Base-by-base conservation (phyloP, 495 filamentous ascomycete species). In the Thozetella sp. region DNA sequence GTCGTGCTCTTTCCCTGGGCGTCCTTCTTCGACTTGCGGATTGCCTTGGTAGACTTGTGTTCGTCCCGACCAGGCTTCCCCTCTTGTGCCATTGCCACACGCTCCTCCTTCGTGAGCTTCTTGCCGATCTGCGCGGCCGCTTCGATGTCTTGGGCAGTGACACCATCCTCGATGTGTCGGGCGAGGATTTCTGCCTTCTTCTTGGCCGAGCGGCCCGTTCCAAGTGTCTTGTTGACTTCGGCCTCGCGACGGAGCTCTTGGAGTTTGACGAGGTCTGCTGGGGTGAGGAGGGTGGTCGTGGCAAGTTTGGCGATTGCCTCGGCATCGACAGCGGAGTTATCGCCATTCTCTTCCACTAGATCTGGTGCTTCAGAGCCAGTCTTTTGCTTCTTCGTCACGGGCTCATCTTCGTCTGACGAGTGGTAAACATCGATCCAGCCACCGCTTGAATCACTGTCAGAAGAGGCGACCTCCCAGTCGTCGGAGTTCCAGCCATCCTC, bases 371-470 rank as follows among this genome's bases (percentile, higher is more conserved):
- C 63, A 25, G 50, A 51, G 56, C 68, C 70, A 13, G 66, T 62
- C 62, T 77, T 80, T 30, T 67, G 73, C 62, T 86, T 92, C 76
- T 94, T 94, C 2, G 83, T 69, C 20, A 83, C 81, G 10, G 82
- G 86, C 45, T 81, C 79, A 30, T 87, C 84, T 52, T 89, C 88
- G 46, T 93, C 91, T 1, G 85, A 91, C 10, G 83, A 90, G 59
- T 96, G 91, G 61, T 87, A 90, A 24, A 98, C 94, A 63, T 95
- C 85, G 64, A 97, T 93, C 96, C 96, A 99, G 34, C 93, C 96
- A 3, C 66, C 86, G 79, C 63, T 65, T 19, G 91, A 92, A 65
- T 90, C 89, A 69, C 83, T 91, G 60, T 90, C 86, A 22, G 83
- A 83, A 45, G 90, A 91, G 61, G 90, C 92, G 24, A 95, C 86